These are phyloP conservation scores for sweet orange (Citrus sinensis) DNA, from an alignment of 345 rosid genomes.

Conservation along the genomic window DNA sequence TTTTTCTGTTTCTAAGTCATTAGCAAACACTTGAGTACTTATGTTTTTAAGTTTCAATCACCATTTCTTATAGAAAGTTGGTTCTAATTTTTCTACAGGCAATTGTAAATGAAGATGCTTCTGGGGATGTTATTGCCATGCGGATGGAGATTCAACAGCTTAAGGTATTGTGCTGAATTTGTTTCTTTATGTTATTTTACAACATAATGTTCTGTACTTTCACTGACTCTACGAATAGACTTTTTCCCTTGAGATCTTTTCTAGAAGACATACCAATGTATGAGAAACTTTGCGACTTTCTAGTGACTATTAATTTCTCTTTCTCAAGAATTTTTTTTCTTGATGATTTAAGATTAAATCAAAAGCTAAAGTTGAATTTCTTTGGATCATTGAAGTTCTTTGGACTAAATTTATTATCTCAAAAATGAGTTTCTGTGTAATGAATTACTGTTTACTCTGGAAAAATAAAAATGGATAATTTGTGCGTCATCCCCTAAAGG, in stretches of 20 bases:
- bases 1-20: neutral
- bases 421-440: neutral
- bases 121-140: conserved; percentile 95
- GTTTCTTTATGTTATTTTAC: neutral
- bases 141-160: conserved; percentile 91
- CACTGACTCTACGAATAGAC: no score
- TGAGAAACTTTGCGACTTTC: neutral
- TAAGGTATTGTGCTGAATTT: conserved; percentile 46
- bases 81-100: conserved; percentile 46
- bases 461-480: neutral
- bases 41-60: neutral
- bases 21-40: neutral
- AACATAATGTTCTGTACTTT: neutral
- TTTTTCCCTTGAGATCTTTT: neutral
- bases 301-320: neutral
- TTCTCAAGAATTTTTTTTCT: neutral
- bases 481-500: neutral
- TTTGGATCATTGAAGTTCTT: neutral
- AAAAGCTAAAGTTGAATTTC: neutral
- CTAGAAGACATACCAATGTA: neutral
- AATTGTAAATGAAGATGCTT: conserved; percentile 92
- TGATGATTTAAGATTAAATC: neutral
- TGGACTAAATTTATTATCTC: neutral
- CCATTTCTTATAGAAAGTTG: conserved; percentile 9
- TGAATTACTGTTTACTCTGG: neutral